phyloP scores from a whole-genome alignment of 148 eudicot genomes.

The Rhododendron mucronatum region DNA sequence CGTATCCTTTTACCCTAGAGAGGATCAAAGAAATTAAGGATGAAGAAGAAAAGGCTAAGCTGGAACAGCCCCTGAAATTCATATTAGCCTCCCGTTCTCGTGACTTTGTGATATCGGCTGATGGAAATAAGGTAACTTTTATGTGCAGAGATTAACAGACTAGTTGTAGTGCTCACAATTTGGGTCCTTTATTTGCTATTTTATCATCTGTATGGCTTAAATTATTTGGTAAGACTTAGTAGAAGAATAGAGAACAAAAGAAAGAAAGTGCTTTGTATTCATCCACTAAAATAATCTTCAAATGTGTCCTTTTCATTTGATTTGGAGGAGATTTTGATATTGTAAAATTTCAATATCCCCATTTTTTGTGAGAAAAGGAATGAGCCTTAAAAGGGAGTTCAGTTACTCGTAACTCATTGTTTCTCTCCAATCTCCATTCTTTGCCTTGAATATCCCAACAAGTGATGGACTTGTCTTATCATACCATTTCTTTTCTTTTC shows the following conservation, averaged over 20 bases:
- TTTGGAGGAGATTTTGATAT: background rate
- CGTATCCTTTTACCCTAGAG: constrained; percentile 17
- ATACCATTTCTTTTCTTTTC: background rate
- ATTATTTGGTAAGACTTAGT: background rate
- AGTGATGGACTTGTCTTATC: background rate
- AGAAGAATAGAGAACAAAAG: background rate
- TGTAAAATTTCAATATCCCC: background rate
- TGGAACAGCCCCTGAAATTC: constrained; percentile 35
- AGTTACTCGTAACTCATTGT: background rate
- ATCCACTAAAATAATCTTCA: background rate
- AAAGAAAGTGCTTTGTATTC: background rate
- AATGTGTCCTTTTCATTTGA: background rate
- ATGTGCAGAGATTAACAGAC: background rate
- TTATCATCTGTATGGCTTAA: background rate
- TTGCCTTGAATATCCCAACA: background rate
- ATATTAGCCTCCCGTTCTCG: constrained; percentile 37
- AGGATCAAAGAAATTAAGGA: constrained; percentile 30
- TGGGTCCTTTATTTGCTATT: background rate
- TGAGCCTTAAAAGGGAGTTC: background rate
- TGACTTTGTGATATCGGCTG: constrained; percentile 38
- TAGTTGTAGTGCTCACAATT: background rate
- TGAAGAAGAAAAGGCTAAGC: constrained; percentile 38
- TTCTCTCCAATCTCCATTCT: background rate
- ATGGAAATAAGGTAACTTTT: constrained; percentile 32
- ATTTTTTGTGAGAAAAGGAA: background rate